Evolutionary conservation across 75 land plant genomes (phyloP).

Genomic region (Chamaecyparis obtusa): DNA sequence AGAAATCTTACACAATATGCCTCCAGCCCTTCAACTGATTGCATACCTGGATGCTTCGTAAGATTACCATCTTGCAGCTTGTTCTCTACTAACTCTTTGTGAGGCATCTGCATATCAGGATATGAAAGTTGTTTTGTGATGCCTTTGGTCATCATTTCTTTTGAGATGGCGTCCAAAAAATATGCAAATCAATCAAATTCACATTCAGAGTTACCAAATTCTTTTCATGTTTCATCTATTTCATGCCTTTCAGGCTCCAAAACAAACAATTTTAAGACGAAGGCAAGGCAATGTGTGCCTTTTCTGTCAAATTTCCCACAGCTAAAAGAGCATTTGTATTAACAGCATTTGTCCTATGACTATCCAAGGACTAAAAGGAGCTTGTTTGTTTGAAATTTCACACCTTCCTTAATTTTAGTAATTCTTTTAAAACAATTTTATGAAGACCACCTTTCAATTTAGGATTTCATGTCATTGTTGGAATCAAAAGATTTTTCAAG

Average conservation of each 20-base stretch:
- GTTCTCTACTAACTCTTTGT: background rate
- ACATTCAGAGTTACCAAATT: background rate
- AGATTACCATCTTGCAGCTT: background rate
- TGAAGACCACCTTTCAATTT: no score
- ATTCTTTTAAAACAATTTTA: background rate
- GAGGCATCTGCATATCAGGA: background rate
- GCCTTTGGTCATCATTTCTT: background rate
- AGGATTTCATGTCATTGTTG: background rate
- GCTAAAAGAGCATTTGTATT: background rate
- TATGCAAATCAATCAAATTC: background rate
- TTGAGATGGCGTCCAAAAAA: background rate
- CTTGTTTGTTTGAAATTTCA: background rate
- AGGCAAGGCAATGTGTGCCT: background rate
- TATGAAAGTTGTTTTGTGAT: background rate
- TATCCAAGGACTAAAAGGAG: background rate
- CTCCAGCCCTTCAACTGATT: background rate
- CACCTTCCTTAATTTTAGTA: background rate
- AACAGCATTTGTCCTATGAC: no score
- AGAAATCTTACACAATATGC: background rate
- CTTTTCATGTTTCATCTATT: background rate
- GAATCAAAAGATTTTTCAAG: background rate
- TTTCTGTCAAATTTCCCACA: background rate
- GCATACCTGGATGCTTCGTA: background rate
- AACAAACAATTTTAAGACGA: background rate
- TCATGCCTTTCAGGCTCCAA: background rate